These are phyloP conservation scores for Fraxinus anomala DNA, from an alignment of 257 asterid species.

Conservation along the genomic window DNA sequence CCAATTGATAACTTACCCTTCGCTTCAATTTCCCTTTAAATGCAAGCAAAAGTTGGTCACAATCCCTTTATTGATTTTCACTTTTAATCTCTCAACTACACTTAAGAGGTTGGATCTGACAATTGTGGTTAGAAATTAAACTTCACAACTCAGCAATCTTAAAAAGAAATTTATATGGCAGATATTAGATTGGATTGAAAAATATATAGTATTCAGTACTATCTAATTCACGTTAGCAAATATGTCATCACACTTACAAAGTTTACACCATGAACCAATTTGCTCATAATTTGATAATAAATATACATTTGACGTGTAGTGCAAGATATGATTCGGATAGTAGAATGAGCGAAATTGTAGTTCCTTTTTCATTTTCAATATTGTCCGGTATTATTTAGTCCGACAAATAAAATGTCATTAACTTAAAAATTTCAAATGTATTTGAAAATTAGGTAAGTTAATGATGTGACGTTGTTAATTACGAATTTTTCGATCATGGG, in stretches of 20 bases:
- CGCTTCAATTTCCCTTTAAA: slow-evolving; percentile 38
- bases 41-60: slow-evolving; percentile 42
- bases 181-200: background rate
- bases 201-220: background rate
- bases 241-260: background rate
- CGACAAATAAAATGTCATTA: background rate
- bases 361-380: no score
- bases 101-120: slow-evolving; percentile 22
- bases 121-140: slow-evolving; percentile 31
- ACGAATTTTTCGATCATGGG: no score
- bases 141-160: slow-evolving; percentile 49
- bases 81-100: slow-evolving; percentile 32
- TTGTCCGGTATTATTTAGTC: no score
- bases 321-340: no score
- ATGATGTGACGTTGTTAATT: background rate
- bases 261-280: background rate
- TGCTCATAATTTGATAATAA: background rate
- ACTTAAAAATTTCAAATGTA: background rate
- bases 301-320: no score
- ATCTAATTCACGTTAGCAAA: background rate
- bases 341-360: no score
- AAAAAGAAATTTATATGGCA: slow-evolving; percentile 20
- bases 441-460: background rate
- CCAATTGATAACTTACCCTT: background rate
- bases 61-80: slow-evolving; percentile 32